phyloP scores from a whole-genome alignment of 2,329 filamentous ascomycete species.

The Ramichloridium luteum region DNA sequence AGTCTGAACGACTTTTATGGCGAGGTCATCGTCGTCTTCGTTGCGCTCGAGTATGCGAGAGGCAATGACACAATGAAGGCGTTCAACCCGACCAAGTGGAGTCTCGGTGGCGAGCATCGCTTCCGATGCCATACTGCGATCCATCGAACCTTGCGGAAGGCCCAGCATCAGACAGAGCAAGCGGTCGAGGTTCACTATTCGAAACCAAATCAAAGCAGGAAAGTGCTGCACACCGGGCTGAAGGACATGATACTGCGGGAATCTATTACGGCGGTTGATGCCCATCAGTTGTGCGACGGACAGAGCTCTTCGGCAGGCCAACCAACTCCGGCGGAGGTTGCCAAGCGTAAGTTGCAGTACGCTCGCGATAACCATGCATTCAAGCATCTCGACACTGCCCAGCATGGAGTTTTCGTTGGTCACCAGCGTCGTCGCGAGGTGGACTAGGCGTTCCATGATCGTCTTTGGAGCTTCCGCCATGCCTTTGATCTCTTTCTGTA shows the following conservation, averaged over 20 bases:
- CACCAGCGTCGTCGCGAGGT: neutral
- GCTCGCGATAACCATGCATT: neutral
- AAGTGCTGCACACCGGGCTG: neutral
- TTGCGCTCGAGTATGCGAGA: neutral
- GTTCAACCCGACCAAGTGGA: neutral
- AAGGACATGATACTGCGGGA: neutral
- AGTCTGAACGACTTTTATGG: too few relatives aligned
- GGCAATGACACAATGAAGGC: neutral
- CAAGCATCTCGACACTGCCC: neutral
- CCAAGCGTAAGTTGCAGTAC: neutral
- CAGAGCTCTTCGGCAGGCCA: neutral
- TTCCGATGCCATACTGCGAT: neutral
- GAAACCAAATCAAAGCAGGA: neutral
- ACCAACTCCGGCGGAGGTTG: neutral
- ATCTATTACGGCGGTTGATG: too few relatives aligned
- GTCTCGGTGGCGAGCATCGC: neutral
- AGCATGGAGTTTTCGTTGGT: neutral
- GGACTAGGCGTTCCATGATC: neutral
- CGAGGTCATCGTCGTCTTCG: neutral
- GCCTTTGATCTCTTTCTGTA: constrained; percentile 7
- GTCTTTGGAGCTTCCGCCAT: constrained; percentile 16
- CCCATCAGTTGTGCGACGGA: neutral
- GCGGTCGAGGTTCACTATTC: neutral
- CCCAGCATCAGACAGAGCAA: neutral
- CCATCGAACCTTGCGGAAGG: neutral